Evolutionary conservation across 2,329 filamentous ascomycete genomes (phyloP).

Genomic region (Diaporthe humulicola): DNA sequence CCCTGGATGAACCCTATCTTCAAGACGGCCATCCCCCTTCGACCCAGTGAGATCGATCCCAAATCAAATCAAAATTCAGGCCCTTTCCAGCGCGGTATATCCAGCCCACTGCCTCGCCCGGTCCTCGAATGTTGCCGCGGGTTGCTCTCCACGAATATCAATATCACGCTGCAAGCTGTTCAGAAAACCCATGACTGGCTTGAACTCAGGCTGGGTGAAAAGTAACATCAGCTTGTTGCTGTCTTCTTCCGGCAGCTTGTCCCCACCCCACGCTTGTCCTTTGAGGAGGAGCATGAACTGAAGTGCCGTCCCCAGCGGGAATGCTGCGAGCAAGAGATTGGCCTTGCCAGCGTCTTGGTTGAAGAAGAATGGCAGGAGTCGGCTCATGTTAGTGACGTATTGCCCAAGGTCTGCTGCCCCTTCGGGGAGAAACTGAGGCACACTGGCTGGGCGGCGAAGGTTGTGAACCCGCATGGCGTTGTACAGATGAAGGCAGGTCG

Average conservation of each 20-base stretch:
- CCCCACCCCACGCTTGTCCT: neutral
- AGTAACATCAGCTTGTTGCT: neutral
- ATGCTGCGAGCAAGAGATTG: slow-evolving; percentile 5
- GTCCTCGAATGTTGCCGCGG: slow-evolving; percentile 7
- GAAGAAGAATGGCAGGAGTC: slow-evolving; percentile 41
- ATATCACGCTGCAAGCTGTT: slow-evolving; percentile 20
- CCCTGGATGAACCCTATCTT: neutral
- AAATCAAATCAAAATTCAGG: neutral
- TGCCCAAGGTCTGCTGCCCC: slow-evolving; percentile 30
- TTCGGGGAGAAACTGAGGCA: neutral
- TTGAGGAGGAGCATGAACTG: slow-evolving; percentile 22
- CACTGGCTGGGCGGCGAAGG: slow-evolving; percentile 11
- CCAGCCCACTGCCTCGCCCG: slow-evolving; percentile 29
- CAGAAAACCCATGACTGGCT: slow-evolving; percentile 7
- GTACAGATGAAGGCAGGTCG: slow-evolving; percentile 42
- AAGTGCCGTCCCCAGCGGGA: slow-evolving; percentile 20
- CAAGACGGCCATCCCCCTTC: neutral
- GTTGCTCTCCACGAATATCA: neutral
- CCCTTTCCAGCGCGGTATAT: neutral
- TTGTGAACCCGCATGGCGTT: slow-evolving; percentile 37
- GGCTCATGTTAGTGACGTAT: slow-evolving; percentile 39
- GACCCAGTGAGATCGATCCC: too few relatives aligned
- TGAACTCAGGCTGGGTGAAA: slow-evolving; percentile 22
- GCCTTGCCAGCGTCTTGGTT: slow-evolving; percentile 41
- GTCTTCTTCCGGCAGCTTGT: slow-evolving; percentile 7